phyloP scores from a whole-genome alignment of 352 stramenopile species.

The Phytophthora rubi region DNA sequence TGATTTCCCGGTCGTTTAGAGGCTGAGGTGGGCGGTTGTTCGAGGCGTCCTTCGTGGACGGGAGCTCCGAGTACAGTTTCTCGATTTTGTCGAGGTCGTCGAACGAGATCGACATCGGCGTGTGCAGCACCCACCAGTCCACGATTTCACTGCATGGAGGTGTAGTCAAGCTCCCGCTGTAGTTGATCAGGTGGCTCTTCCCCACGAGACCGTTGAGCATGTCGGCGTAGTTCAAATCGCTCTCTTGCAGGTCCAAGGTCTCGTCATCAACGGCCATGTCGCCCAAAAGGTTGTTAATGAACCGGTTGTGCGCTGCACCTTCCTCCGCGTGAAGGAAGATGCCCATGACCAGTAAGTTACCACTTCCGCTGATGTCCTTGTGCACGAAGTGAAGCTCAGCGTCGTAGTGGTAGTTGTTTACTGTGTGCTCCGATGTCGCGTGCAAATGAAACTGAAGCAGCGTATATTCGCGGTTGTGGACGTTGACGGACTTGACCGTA shows the following conservation, averaged over 20 bases:
- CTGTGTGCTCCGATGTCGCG: slow-evolving; percentile 45
- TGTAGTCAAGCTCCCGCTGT: slow-evolving; percentile 52
- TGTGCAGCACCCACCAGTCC: slow-evolving; percentile 58
- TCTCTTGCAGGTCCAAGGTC: slow-evolving; percentile 28
- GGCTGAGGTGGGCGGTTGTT: not conserved
- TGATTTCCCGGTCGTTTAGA: not conserved
- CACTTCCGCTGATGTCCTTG: slow-evolving; percentile 27
- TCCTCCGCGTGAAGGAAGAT: slow-evolving; percentile 45
- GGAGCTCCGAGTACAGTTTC: slow-evolving; percentile 39
- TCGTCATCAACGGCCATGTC: slow-evolving; percentile 32
- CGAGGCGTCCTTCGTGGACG: slow-evolving; percentile 41
- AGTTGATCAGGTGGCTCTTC: slow-evolving; percentile 60
- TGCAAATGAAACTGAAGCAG: slow-evolving; percentile 58
- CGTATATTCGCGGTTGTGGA: slow-evolving; percentile 41
- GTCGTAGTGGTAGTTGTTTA: slow-evolving; percentile 41
- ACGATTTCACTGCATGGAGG: slow-evolving; percentile 57
- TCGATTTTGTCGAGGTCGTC: slow-evolving; percentile 33
- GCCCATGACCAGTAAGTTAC: slow-evolving; percentile 32
- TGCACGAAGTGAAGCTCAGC: slow-evolving; percentile 52
- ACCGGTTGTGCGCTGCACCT: slow-evolving; percentile 35
- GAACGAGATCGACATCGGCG: slow-evolving; percentile 42
- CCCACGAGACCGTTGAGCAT: slow-evolving; percentile 44
- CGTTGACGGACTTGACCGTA: slow-evolving; percentile 44
- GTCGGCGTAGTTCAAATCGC: slow-evolving; percentile 55
- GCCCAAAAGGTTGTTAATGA: slow-evolving; percentile 48